Percentiles rank a stretch among this genome's conserved stretches.
phyloP scores from a whole-genome alignment of 768 basidiomycete genomes.

The Brasilioporus rufonigricans region DNA sequence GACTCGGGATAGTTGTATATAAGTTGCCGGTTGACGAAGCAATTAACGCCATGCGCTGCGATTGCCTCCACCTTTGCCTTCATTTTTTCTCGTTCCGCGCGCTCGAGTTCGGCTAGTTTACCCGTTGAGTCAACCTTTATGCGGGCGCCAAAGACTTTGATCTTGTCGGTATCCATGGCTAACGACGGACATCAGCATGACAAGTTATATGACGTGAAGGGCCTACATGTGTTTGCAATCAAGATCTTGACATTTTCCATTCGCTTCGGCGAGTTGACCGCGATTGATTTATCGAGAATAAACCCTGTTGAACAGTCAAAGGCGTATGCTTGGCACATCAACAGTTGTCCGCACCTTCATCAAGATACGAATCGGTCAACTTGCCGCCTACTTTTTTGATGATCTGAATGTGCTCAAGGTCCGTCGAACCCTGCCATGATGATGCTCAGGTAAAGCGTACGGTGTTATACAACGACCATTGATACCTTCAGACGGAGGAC shows the following conservation, averaged over 20 bases:
- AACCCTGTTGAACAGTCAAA: conserved; percentile 56
- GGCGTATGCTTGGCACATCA: background rate
- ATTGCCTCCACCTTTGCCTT: conserved; percentile 96
- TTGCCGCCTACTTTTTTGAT: conserved; percentile 99
- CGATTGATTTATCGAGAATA: conserved; percentile 95
- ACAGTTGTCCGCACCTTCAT: conserved; percentile 64
- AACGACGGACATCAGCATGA: background rate
- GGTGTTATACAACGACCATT: background rate
- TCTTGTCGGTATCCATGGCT: conserved; percentile 99
- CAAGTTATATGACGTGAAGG: background rate
- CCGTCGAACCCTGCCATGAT: conserved; percentile 77
- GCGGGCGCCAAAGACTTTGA: conserved; percentile 97
- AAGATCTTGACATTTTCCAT: conserved; percentile 94
- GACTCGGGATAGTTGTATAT: conserved; percentile 99
- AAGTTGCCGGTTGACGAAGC: conserved; percentile 96
- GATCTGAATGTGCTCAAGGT: conserved; percentile 97
- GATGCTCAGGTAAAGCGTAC: conserved; percentile 1
- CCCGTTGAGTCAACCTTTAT: conserved; percentile 95
- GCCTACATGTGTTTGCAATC: conserved; percentile 96
- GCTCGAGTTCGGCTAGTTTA: conserved; percentile 96
- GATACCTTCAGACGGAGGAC: conserved; percentile 84
- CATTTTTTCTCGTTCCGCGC: conserved; percentile 99
- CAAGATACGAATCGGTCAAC: conserved; percentile 95
- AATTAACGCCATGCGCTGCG: conserved; percentile 91
- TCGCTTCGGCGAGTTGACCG: conserved; percentile 91